Base-by-base conservation (phyloP, 1,284 basidiomycete species). In the Rhodotorula sp. region DNA sequence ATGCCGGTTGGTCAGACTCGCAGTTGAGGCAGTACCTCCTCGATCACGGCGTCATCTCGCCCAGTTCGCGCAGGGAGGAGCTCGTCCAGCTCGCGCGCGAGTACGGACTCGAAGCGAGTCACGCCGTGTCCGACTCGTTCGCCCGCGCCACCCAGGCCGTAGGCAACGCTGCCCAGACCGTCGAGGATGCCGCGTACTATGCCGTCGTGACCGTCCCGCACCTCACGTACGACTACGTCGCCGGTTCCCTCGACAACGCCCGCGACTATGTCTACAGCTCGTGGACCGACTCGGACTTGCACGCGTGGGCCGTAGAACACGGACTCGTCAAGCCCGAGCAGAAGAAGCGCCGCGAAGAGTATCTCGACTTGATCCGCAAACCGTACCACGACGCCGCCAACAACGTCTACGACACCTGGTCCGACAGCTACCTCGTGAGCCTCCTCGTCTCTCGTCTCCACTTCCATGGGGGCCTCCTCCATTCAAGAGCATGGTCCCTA, bases 251-350 rank as follows among this genome's bases (percentile, higher is more conserved):
- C 53, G 88, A 93, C 68, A 87, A 90, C 72, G 81, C 87, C 45
- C 90, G 87, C 79, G 93, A 96, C 80, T 95, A 93, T 76, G 82
- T 93, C 12, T 95, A 91, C 80, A 91, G 90, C 0, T 86, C 88
- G 3, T 95, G 94, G 94, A 87, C 89, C 70, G 91, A 95, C 76
- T 88, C 85, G 77, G 83, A 85, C 71, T 68, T 78, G 29, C 74
- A 80, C 67, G 80, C 80, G 0, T 96, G 89, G 82, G 86, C 95
- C 60, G 87, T 89, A 76, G 84, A 88, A 56, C 87, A 91, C 78
- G 88, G 89, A 46, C 81, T 91, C 49, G 79, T 92, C 71, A 86
- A 91, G 78, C 71, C 78, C 30, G 69, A 76, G 48, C 66, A 62
- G 33, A 66, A 48, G 30, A 70, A 86, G 85, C 86, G 84, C 57